phyloP scores from a whole-genome alignment of 1,139 yeast species.

The Geotrichum macrosporum region DNA sequence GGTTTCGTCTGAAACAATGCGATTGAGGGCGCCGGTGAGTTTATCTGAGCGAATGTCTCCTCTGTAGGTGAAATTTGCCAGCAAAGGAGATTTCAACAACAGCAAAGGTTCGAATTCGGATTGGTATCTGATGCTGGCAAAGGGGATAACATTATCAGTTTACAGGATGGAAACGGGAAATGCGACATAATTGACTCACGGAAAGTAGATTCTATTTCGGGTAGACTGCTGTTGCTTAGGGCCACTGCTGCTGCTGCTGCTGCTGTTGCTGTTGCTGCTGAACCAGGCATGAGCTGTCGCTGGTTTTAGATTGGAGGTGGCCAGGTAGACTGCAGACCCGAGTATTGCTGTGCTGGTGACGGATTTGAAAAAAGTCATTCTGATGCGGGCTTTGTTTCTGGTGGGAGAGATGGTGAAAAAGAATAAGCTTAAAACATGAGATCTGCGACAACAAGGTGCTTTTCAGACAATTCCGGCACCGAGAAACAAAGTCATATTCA shows the following conservation, averaged over 20 bases:
- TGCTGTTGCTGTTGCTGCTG: background rate
- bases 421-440: too few species aligned
- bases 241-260: too few species aligned
- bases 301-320: background rate
- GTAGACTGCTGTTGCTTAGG: constrained; percentile 3
- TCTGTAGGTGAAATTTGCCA: constrained; percentile 67
- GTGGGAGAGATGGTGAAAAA: background rate
- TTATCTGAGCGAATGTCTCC: constrained; percentile 61
- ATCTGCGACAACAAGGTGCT: too few species aligned
- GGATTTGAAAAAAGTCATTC: constrained; percentile 2
- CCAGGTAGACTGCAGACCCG: constrained; percentile 8
- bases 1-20: constrained; percentile 52
- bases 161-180: background rate
- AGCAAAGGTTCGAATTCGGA: constrained; percentile 56
- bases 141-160: background rate
- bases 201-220: constrained; percentile 18
- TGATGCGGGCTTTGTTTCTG: background rate
- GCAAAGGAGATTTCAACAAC: constrained; percentile 52
- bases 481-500: too few species aligned
- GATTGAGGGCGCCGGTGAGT: constrained; percentile 59
- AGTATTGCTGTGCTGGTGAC: constrained; percentile 4
- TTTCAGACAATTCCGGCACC: too few species aligned
- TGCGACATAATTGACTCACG: constrained; percentile 8
- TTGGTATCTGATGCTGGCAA: constrained; percentile 40
- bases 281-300: constrained; percentile 12